These are phyloP conservation scores for Bruguiera parviflora DNA, from an alignment of 345 rosid genomes.

Conservation along the genomic window DNA sequence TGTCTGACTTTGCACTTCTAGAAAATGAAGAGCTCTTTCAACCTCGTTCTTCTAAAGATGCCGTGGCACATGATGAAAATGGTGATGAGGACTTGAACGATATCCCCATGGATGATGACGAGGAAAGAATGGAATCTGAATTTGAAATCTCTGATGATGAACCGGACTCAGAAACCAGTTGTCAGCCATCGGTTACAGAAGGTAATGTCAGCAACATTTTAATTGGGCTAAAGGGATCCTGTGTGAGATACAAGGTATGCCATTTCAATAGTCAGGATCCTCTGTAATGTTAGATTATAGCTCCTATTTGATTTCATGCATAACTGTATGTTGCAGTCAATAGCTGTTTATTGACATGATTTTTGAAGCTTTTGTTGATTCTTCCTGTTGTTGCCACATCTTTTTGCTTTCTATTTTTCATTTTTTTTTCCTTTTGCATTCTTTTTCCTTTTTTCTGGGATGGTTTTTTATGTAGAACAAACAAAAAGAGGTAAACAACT, in stretches of 20 bases:
- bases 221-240: slow-evolving; percentile 43
- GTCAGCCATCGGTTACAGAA: slow-evolving; percentile 20
- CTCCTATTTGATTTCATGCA: neutral
- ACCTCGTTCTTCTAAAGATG: slow-evolving; percentile 37
- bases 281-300: neutral
- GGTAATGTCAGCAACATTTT: slow-evolving; percentile 45
- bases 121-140: slow-evolving; percentile 46
- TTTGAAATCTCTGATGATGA: slow-evolving; percentile 48
- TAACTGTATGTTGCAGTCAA: neutral
- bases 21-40: slow-evolving; percentile 38
- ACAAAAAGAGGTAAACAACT: too few species aligned
- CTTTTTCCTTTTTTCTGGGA: too few species aligned
- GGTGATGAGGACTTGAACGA: slow-evolving; percentile 36
- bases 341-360: neutral
- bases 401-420: neutral
- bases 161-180: slow-evolving; percentile 30
- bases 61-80: slow-evolving; percentile 35
- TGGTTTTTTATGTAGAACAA: too few species aligned
- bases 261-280: neutral
- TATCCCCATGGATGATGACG: slow-evolving; percentile 39
- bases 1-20: slow-evolving; percentile 53
- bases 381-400: neutral
- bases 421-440: too few species aligned
- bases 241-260: slow-evolving; percentile 65
- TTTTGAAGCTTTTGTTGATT: neutral